These are phyloP conservation scores for Candida gorgasii DNA, from an alignment of 805 yeast genomes.

Conservation along the genomic window DNA sequence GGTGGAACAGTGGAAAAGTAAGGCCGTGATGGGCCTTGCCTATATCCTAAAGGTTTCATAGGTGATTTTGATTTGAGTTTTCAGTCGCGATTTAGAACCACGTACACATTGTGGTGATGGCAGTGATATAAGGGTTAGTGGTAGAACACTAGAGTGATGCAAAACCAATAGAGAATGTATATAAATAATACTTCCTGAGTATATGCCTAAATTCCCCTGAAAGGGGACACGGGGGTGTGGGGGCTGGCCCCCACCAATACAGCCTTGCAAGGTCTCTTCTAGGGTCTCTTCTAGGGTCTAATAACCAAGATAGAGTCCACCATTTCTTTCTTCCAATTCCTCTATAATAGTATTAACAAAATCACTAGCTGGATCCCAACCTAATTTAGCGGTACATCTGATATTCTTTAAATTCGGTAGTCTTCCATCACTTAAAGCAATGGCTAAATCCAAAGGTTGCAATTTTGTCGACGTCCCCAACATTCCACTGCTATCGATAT, in stretches of 20 bases:
- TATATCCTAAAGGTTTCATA: constrained; percentile 26
- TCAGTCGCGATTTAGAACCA: neutral
- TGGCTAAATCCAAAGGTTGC: constrained; percentile 84
- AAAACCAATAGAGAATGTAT: neutral
- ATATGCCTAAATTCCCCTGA: too few relatives aligned
- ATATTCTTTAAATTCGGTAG: constrained; percentile 67
- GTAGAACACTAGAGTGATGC: neutral
- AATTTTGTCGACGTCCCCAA: constrained; percentile 80
- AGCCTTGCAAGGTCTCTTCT: too few relatives aligned
- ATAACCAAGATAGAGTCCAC: constrained; percentile 65
- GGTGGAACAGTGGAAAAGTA: constrained; percentile 27
- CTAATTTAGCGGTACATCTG: constrained; percentile 71
- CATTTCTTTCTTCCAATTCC: constrained; percentile 71
- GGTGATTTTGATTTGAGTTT: neutral
- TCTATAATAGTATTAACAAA: constrained; percentile 53
- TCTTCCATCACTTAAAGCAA: constrained; percentile 78
- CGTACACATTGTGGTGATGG: neutral
- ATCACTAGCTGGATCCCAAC: constrained; percentile 70
- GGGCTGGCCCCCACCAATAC: too few relatives aligned
- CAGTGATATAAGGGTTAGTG: too few relatives aligned
- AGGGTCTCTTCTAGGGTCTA: constrained; percentile 1
- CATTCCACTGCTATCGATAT: constrained; percentile 82
- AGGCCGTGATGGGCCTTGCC: constrained; percentile 30
- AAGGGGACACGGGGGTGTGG: too few relatives aligned
- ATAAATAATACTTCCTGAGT: too few relatives aligned